Conservation (phyloP, 805 yeast species). For the Yamadazyma akitaensis region DNA sequence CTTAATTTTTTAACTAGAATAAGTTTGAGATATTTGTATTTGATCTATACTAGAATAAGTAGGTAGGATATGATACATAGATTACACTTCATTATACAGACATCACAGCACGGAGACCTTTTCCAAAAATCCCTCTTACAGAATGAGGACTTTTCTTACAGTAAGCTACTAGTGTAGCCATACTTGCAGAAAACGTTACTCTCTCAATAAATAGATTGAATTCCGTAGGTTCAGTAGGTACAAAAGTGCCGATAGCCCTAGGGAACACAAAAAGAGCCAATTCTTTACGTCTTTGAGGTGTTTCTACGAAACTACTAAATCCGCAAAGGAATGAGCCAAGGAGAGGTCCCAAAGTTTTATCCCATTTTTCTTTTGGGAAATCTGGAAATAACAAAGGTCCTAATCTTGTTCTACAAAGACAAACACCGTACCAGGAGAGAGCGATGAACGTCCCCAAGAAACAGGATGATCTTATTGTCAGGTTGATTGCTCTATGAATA, state of each 20-base stretch:
- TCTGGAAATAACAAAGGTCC: constrained; percentile 39
- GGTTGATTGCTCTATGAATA: constrained; percentile 19
- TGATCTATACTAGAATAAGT: neutral
- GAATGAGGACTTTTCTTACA: constrained; percentile 24
- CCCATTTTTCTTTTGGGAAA: constrained; percentile 32
- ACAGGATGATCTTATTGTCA: constrained; percentile 39
- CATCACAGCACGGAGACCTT: constrained; percentile 24
- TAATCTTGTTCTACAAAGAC: constrained; percentile 38
- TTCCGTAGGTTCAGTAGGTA: constrained; percentile 24
- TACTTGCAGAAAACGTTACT: constrained; percentile 29
- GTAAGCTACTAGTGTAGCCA: constrained; percentile 36
- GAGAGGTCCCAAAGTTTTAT: constrained; percentile 37
- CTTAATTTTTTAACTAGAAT: neutral
- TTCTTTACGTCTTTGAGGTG: constrained; percentile 41
- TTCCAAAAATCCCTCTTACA: constrained; percentile 38
- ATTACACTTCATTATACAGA: neutral
- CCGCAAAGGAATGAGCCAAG: constrained; percentile 43
- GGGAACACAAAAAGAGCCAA: constrained; percentile 48
- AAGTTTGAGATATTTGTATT: neutral
- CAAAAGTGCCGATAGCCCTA: constrained; percentile 32
- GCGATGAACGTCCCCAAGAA: constrained; percentile 43
- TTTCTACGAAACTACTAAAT: constrained; percentile 39
- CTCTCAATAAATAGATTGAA: constrained; percentile 26
- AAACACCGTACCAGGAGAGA: constrained; percentile 47
- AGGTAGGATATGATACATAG: neutral